Base-by-base conservation (phyloP, 305 asterid genomes). In the Solanum hybrid region DNA sequence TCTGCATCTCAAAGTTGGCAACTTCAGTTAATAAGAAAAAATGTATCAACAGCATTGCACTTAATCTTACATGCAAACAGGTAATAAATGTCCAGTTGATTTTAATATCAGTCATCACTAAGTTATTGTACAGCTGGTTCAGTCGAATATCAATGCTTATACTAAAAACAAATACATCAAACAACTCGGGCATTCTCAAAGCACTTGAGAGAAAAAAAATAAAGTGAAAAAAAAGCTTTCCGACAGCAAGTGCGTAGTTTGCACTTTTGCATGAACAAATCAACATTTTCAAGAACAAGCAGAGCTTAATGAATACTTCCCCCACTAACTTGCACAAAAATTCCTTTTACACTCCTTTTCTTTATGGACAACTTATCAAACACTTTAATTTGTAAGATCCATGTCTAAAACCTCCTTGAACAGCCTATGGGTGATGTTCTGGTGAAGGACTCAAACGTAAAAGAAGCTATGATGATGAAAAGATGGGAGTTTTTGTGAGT, bases 1-100 rank as follows among this genome's bases (percentile, higher is more conserved):
- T 92, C 98, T 94, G 89, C 89, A 91, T 89, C 88, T 90, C 87
- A 89, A 87, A 92, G 40, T 78, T 24, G 29, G 66, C 88, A 56
- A 60, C 77, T 56, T 85, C 76, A 85, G 45, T 85, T 85, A 56
- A 60, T 32, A 12, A 85, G 88, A 32, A 85, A 56, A 85, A 84
- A 56, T 34, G n/a, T 56, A 85, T 27, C 51, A 56, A 32, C 77
- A 85, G 29, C 51, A 32, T 34, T 85, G 77, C 42, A 85, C 45
- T 60, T 85, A 32, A n/a, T 32, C n/a, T 81, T 56, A 85, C 51
- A 85, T 85, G 45, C 76, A 85, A 56, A 32, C 45, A 31, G 42
- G 22, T 51, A 85, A 56, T 29, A 31, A 56, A 32, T 56, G 76
- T 85, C 45, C 76, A 56, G 32, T 56, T 19, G 76, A 85, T 19